phyloP scores from a whole-genome alignment of 805 yeast genomes.

The Myxozyma geophila region DNA sequence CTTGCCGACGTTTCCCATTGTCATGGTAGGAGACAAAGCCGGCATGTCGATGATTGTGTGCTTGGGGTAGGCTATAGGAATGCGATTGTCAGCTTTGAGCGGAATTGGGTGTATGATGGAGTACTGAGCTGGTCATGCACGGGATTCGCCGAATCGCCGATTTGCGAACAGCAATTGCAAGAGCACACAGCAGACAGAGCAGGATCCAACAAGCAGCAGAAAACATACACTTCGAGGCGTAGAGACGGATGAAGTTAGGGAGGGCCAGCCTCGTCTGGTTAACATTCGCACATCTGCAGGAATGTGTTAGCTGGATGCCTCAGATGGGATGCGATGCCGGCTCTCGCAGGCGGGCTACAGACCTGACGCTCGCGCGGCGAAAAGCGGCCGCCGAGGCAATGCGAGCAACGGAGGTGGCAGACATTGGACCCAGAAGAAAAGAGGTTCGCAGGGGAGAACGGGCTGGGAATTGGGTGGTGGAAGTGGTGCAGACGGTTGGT shows the following conservation, averaged over 20 bases:
- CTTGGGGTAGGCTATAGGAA: constrained; percentile 57
- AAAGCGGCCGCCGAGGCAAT: constrained; percentile 33
- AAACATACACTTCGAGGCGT: constrained; percentile 46
- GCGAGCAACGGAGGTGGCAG: constrained; percentile 33
- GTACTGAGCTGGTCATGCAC: no score
- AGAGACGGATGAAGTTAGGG: constrained; percentile 43
- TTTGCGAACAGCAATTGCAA: no score
- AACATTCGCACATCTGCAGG: constrained; percentile 15
- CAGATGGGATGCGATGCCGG: not conserved
- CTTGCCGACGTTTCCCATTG: constrained; percentile 86
- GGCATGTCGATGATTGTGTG: constrained; percentile 96
- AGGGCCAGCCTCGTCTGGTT: constrained; percentile 37
- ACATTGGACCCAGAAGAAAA: constrained; percentile 20
- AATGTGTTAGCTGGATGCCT: not conserved
- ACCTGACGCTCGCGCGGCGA: constrained; percentile 25
- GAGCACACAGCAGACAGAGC: no score
- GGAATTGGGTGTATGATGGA: no score
- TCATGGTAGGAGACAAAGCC: constrained; percentile 99
- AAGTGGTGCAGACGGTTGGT: not conserved
- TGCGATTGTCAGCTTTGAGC: not conserved
- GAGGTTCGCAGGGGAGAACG: not conserved
- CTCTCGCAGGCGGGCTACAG: not conserved
- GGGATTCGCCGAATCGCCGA: no score
- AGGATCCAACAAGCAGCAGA: not conserved
- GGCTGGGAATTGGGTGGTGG: not conserved